These are phyloP conservation scores for Dioszegia hungarica DNA, from an alignment of 768 basidiomycete species.

Conservation along the genomic window DNA sequence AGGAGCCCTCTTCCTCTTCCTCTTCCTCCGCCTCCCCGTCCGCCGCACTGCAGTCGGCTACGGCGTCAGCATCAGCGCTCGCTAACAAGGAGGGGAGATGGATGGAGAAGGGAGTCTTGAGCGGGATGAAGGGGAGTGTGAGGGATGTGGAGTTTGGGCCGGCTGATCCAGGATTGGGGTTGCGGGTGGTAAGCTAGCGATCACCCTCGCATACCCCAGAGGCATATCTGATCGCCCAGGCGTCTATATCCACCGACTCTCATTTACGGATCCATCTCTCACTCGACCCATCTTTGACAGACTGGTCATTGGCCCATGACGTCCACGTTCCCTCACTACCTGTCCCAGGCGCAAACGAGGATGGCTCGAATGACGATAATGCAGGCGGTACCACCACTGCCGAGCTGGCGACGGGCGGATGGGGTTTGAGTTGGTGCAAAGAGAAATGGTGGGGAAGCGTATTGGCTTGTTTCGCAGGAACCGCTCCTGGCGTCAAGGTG, in stretches of 20 bases:
- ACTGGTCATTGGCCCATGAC: conserved; percentile 43
- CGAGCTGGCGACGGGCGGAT: conserved; percentile 70
- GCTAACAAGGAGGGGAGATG: conserved; percentile 28
- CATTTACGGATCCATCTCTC: conserved; percentile 78
- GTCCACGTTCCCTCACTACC: conserved; percentile 42
- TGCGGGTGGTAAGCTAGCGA: conserved; percentile 72
- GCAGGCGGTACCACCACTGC: conserved; percentile 39
- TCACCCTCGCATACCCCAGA: no score
- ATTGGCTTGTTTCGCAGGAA: conserved; percentile 70
- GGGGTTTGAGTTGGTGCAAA: conserved; percentile 93
- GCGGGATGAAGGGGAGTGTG: conserved; percentile 81
- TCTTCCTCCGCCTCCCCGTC: neutral
- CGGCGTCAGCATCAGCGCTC: neutral
- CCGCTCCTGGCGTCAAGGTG: conserved; percentile 72
- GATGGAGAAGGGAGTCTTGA: conserved; percentile 57
- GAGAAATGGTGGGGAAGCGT: conserved; percentile 93
- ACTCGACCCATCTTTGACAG: conserved; percentile 41
- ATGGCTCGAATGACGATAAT: conserved; percentile 51
- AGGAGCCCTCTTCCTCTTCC: conserved; percentile 52
- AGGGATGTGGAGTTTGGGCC: conserved; percentile 83
- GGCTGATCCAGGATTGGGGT: conserved; percentile 63
- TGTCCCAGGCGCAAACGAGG: conserved; percentile 14
- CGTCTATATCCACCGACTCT: conserved; percentile 82
- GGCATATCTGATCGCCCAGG: conserved; percentile 53
- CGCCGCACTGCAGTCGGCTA: neutral